A percentile compares a stretch with the other conserved stretches of the same genome.
These are phyloP conservation scores for Capsicum baccatum DNA, from an alignment of 257 asterid genomes.

Conservation along the genomic window DNA sequence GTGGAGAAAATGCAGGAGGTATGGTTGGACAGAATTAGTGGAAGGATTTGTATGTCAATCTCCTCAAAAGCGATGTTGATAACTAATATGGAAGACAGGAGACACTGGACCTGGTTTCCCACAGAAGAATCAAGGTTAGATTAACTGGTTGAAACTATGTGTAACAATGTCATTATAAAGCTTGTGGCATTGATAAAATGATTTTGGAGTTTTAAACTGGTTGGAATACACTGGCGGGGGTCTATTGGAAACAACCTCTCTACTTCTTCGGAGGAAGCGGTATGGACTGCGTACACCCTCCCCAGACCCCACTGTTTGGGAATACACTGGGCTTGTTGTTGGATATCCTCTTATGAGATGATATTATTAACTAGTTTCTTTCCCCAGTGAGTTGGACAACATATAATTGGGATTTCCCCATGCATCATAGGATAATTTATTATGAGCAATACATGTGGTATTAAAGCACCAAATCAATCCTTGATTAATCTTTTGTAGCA, in stretches of 20 bases:
- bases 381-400: neutral
- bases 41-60: slow-evolving; percentile 84
- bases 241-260: no score
- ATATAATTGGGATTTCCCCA: neutral
- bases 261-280: no score
- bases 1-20: slow-evolving; percentile 61
- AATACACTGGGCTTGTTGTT: no score
- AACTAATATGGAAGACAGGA: slow-evolving; percentile 91
- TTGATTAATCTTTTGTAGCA: neutral
- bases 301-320: no score
- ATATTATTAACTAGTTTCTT: neutral
- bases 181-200: slow-evolving; percentile 19
- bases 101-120: slow-evolving; percentile 95
- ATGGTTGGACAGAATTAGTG: slow-evolving; percentile 87
- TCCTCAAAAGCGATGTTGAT: slow-evolving; percentile 87
- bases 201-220: neutral
- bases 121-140: slow-evolving; percentile 92
- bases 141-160: slow-evolving; percentile 23
- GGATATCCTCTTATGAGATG: slow-evolving; percentile 25
- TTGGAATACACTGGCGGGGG: no score
- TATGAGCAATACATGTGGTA: neutral
- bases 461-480: no score
- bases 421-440: neutral
- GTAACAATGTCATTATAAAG: neutral
- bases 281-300: no score